phyloP scores from a whole-genome alignment of 345 rosid genomes.

The Arabidopsis arenosa region DNA sequence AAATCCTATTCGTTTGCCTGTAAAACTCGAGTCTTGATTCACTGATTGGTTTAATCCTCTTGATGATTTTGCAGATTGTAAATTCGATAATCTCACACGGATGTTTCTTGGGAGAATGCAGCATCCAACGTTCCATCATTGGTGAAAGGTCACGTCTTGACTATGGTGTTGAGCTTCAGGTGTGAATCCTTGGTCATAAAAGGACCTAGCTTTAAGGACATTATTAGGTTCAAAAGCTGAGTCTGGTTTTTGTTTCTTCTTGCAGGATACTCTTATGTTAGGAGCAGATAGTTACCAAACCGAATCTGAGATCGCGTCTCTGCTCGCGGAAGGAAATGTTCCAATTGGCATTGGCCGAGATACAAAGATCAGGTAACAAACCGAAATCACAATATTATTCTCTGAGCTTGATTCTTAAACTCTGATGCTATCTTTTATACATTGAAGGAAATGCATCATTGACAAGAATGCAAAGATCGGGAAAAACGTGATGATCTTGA shows the following conservation, averaged over 20 bases:
- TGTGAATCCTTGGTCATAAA: conserved; percentile 25
- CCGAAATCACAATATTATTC: not conserved
- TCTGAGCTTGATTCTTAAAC: not conserved
- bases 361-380: conserved; percentile 73
- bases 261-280: conserved; percentile 86
- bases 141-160: conserved; percentile 95
- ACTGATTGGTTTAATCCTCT: not conserved
- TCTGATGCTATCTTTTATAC: conserved; percentile 23
- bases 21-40: conserved; percentile 4
- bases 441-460: conserved; percentile 81
- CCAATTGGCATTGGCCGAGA: conserved; percentile 86
- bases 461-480: conserved; percentile 96
- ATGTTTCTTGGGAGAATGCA: conserved; percentile 91
- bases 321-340: conserved; percentile 82
- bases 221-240: not conserved
- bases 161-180: conserved; percentile 86
- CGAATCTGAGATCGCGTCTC: conserved; percentile 88
- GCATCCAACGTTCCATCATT: conserved; percentile 72
- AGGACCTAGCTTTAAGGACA: conserved; percentile 15
- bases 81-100: conserved; percentile 93
- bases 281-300: conserved; percentile 96
- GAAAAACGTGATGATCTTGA: conserved; percentile 74
- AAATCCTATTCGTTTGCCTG: not conserved
- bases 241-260: conserved; percentile 4
- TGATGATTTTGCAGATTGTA: conserved; percentile 57